These are phyloP conservation scores for Remersonia thermophila DNA, from an alignment of 2,329 filamentous ascomycete species.

Conservation along the genomic window DNA sequence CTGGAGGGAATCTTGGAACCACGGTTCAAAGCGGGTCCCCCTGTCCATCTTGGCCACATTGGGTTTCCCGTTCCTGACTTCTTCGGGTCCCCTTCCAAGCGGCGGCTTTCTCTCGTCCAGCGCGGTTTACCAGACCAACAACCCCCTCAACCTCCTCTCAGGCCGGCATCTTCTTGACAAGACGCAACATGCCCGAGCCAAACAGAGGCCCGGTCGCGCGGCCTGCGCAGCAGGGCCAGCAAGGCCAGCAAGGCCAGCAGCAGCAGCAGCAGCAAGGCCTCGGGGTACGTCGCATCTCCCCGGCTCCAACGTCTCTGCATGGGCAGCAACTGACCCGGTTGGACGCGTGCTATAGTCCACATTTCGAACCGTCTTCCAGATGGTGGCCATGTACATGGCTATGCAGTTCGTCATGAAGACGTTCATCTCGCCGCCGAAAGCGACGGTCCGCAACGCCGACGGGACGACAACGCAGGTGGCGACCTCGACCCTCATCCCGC, in stretches of 20 bases:
- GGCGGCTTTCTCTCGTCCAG: too few relatives aligned
- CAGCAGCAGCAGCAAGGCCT: constrained; percentile 22
- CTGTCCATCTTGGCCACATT: too few relatives aligned
- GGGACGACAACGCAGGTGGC: constrained; percentile 41
- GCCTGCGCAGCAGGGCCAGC: constrained; percentile 10
- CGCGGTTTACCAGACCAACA: too few relatives aligned
- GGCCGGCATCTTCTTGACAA: too few relatives aligned
- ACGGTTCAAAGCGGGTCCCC: too few relatives aligned
- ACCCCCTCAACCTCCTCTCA: too few relatives aligned
- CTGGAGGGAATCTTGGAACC: too few relatives aligned
- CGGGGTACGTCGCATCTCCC: constrained; percentile 12
- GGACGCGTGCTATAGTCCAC: too few relatives aligned
- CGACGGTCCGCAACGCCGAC: constrained; percentile 32
- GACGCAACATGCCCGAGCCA: constrained; percentile 23
- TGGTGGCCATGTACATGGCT: constrained; percentile 43
- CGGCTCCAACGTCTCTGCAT: neutral
- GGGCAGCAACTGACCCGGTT: constrained; percentile 8
- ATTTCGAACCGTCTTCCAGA: constrained; percentile 37
- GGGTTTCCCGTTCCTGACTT: too few relatives aligned
- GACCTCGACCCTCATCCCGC: constrained; percentile 46
- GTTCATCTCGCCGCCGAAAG: constrained; percentile 35
- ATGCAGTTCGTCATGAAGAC: constrained; percentile 47
- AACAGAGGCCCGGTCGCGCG: constrained; percentile 20
- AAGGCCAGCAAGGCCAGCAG: constrained; percentile 22
- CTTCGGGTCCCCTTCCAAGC: too few relatives aligned